Percentiles rank a stretch among this genome's conserved stretches.
phyloP scores from a whole-genome alignment of 2,329 filamentous ascomycete species.

The Fusarium duplospermum region DNA sequence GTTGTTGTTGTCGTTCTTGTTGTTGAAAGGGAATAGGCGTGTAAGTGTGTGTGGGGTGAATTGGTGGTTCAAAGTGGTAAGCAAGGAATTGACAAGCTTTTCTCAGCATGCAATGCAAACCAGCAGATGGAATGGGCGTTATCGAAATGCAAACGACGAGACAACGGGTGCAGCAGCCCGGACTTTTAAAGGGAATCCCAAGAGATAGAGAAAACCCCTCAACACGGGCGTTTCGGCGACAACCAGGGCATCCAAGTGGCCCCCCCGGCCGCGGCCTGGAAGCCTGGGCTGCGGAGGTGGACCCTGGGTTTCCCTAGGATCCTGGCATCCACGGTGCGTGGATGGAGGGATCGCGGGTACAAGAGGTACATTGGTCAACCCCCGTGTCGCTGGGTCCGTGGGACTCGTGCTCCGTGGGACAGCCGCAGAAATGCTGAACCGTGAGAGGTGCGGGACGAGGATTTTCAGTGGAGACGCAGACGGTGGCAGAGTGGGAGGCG shows the following conservation, averaged over 20 bases:
- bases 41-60: constrained; percentile 8
- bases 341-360: constrained; percentile 16
- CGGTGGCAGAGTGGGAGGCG: constrained; percentile 14
- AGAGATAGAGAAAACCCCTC: constrained; percentile 45
- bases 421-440: not conserved
- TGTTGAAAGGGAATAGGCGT: constrained; percentile 2
- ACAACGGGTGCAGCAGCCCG: constrained; percentile 25
- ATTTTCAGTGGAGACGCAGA: constrained; percentile 7
- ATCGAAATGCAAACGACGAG: constrained; percentile 22
- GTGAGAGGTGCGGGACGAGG: constrained; percentile 13
- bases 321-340: not conserved
- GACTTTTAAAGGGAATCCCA: constrained; percentile 37
- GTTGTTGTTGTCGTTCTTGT: constrained; percentile 4
- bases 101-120: constrained; percentile 9
- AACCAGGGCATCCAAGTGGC: constrained; percentile 33
- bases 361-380: constrained; percentile 23
- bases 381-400: constrained; percentile 12
- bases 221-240: constrained; percentile 41
- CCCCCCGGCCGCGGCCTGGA: constrained; percentile 35
- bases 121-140: constrained; percentile 16
- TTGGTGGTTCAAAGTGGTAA: constrained; percentile 9
- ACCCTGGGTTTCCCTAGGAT: constrained; percentile 19
- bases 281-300: constrained; percentile 40
- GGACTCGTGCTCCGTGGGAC: constrained; percentile 12
- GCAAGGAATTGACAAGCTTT: constrained; percentile 18